Evolutionary conservation across 2,329 filamentous ascomycete genomes (phyloP), one percentile per base, ranked within the genome.

Genomic region (Neonectria neomacrospora): DNA sequence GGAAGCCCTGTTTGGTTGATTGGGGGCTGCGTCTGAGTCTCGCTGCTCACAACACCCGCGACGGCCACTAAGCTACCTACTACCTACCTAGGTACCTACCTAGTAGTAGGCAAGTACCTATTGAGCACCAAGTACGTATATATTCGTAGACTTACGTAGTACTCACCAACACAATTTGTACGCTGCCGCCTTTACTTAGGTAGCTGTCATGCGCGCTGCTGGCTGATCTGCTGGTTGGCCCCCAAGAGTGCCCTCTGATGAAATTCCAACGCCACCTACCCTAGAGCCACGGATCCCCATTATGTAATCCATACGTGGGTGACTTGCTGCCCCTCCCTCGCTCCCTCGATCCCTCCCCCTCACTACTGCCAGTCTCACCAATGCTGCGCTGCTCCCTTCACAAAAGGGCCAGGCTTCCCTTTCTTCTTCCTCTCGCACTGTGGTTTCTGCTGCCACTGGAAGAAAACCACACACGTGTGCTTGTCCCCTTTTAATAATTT

Each of bases 131-230:
- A 37, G 34, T 12, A 32, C 30, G 30, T 10, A 5, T 22, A 10
- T 10, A 26, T 26, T 26, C 23, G 3, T 26, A 26, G 23, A n/a
- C n/a, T n/a, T n/a, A n/a, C n/a, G n/a, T n/a, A n/a, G n/a, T n/a
- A n/a, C n/a, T n/a, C n/a, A n/a, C n/a, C n/a, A n/a, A n/a, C n/a
- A n/a, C n/a, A n/a, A n/a, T n/a, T n/a, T n/a, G n/a, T n/a, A n/a
- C n/a, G n/a, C n/a, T n/a, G n/a, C 23, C 23, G 23, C 23, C 23
- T 26, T 26, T 26, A 26, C 23, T 26, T 26, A 6, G 23, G 5
- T 48, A 23, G 22, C 18, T 44, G 45, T 48, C 45, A 48, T 48
- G 45, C 45, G 26, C 45, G 23, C n/a, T 26, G 45, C 14, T n/a
- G 34, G 23, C 10, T 22, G 18, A 28, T 10, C 28, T 34, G 10